Base-by-base conservation (phyloP, 163 green algal genomes). In the Botryococcus braunii region DNA sequence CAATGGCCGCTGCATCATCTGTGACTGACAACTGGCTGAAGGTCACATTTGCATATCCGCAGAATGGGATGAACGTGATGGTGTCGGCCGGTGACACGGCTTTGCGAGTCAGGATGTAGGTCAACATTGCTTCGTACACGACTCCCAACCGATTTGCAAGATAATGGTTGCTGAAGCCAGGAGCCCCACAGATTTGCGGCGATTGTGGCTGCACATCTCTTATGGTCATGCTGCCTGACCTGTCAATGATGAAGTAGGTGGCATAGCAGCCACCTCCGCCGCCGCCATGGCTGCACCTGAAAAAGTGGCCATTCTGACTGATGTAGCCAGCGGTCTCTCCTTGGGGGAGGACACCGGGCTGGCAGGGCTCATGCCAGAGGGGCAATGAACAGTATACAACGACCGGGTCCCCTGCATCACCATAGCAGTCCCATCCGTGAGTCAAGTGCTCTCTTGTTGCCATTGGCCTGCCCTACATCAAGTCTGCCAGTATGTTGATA, bases 231-330 rank as follows among this genome's bases (percentile, higher is more conserved):
- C 66, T 72, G 13, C 66, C 66, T 13, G 48, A 66, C 27, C 66
- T 27, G 55, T 72, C 66, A 25, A 72, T 72, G 66, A 72, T 62
- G 47, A 72, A 47, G 66, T 49, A 65, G 9, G 66, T 72, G n/a
- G n/a, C n/a, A 52, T 66, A 35, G 32, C 37, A 40, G 2, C 31
- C 25, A 0, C 23, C 46, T 1, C 29, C 50, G 11, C 36, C 13
- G 46, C 21, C 48, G 11, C 46, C 55, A 48, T 72, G 66, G 36
- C 49, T 72, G 66, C 52, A 72, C 62, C 62, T 52, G 40, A 72
- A 62, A 27, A 66, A 36, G 49, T 60, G 62, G n/a, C 65, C 65
- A 36, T 71, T 52, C 13, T 25, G 23, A 35, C 43, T 64, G 65
- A 71, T 71, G 48, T 61, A 67, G 47, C 38, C 65, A 1, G 52